phyloP scores from a whole-genome alignment of 108 stramenopile species.

The Cyclotella baltica region DNA sequence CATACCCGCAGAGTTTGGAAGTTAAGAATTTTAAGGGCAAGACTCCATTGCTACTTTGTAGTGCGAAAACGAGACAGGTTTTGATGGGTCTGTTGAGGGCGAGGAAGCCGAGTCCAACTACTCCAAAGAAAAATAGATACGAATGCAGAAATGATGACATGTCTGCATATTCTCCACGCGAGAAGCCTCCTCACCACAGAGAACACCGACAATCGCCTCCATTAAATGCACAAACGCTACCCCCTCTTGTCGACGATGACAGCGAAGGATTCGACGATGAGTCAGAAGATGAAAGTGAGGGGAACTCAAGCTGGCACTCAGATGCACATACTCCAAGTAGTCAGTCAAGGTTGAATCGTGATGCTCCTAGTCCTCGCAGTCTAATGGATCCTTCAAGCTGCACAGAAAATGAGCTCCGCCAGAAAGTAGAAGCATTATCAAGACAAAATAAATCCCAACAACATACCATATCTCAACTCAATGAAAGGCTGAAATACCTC shows the following conservation, averaged over 20 bases:
- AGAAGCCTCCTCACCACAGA: background rate
- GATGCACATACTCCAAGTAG: background rate
- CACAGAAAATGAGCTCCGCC: background rate
- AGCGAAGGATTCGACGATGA: background rate
- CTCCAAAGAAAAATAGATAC: background rate
- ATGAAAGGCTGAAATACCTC: slow-evolving; percentile 17
- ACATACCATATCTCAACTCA: slow-evolving; percentile 27
- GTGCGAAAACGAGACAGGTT: slow-evolving; percentile 43
- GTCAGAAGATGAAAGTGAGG: background rate
- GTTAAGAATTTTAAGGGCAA: slow-evolving; percentile 38
- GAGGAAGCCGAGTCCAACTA: slow-evolving; percentile 21
- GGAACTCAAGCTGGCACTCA: background rate
- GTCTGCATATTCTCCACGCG: background rate
- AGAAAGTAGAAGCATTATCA: slow-evolving; percentile 5
- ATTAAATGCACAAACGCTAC: background rate
- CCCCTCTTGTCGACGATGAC: background rate
- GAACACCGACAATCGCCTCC: slow-evolving; percentile 16
- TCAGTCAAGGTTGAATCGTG: background rate
- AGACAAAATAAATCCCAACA: slow-evolving; percentile 33
- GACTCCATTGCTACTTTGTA: slow-evolving; percentile 46
- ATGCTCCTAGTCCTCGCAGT: background rate
- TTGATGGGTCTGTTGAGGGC: slow-evolving; percentile 44
- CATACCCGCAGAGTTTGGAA: slow-evolving; percentile 43
- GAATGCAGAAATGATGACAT: slow-evolving; percentile 17
- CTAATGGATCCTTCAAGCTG: background rate